These are phyloP conservation scores for Lagerstroemia speciosa DNA, from an alignment of 345 rosid genomes.

Conservation along the genomic window DNA sequence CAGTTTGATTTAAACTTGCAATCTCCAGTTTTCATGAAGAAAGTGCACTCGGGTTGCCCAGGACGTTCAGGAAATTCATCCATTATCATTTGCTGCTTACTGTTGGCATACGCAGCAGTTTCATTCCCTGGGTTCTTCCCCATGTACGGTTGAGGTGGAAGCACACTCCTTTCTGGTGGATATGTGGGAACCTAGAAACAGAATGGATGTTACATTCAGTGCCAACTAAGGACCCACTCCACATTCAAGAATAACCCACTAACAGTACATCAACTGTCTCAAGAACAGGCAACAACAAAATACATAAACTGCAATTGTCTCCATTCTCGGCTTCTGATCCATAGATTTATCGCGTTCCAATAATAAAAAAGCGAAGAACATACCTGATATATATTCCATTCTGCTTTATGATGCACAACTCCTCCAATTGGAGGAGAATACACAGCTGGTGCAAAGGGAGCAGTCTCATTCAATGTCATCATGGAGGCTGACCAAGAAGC, in stretches of 20 bases:
- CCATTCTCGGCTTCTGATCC: neutral
- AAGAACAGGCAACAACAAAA: neutral
- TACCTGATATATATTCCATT: slow-evolving; percentile 93
- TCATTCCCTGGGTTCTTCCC: slow-evolving; percentile 31
- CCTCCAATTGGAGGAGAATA: slow-evolving; percentile 44
- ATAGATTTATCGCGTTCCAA: neutral
- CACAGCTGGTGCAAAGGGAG: slow-evolving; percentile 49
- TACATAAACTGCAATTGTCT: neutral
- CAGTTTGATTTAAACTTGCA: slow-evolving; percentile 72
- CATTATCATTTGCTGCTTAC: slow-evolving; percentile 34
- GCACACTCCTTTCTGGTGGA: slow-evolving; percentile 47
- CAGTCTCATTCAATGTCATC: slow-evolving; percentile 36
- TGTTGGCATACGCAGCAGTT: slow-evolving; percentile 29
- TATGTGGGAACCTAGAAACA: slow-evolving; percentile 40
- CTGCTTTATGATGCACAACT: slow-evolving; percentile 45
- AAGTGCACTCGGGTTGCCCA: slow-evolving; percentile 73
- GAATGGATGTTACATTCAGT: neutral
- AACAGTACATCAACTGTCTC: neutral
- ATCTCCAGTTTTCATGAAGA: slow-evolving; percentile 67
- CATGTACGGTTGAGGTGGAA: slow-evolving; percentile 35
- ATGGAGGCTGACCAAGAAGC: slow-evolving; percentile 52
- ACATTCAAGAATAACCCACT: neutral
- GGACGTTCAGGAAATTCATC: slow-evolving; percentile 94
- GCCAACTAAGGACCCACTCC: neutral
- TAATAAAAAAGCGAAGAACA: neutral